Evolutionary conservation across 1,139 yeast genomes (phyloP).

Genomic region (Yamadazyma diddensiae): DNA sequence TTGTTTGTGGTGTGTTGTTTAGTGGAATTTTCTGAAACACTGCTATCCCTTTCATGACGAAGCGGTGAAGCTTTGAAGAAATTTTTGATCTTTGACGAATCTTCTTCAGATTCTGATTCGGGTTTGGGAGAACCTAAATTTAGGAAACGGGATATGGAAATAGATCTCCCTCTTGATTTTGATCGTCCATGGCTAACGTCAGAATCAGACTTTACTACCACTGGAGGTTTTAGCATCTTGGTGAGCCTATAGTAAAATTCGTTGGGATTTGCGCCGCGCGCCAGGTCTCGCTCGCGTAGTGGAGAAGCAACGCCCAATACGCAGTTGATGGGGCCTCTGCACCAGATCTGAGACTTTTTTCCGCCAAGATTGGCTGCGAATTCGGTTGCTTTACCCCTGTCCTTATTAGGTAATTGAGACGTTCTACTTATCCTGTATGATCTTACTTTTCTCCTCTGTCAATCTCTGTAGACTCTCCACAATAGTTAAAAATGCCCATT

Average conservation of each 20-base stretch:
- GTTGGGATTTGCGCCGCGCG: slow-evolving; percentile 1
- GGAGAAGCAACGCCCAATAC: slow-evolving; percentile 1
- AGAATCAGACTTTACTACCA: slow-evolving; percentile 9
- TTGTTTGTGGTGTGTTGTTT: not conserved
- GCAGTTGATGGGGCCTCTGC: too few relatives aligned
- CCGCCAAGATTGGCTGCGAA: too few relatives aligned
- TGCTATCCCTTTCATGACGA: slow-evolving; percentile 1
- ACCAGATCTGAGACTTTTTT: too few relatives aligned
- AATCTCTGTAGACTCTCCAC: too few relatives aligned
- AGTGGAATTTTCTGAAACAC: too few relatives aligned
- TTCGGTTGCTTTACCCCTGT: too few relatives aligned
- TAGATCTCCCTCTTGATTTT: slow-evolving; percentile 10
- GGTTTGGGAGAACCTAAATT: slow-evolving; percentile 4
- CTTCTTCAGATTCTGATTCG: slow-evolving; percentile 5
- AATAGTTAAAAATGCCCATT: too few relatives aligned
- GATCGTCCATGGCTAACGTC: slow-evolving; percentile 6
- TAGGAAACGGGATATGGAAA: slow-evolving; percentile 12
- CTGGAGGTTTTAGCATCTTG: slow-evolving; percentile 14
- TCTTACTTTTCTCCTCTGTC: too few relatives aligned
- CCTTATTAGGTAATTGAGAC: too few relatives aligned
- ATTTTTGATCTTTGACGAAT: slow-evolving; percentile 19
- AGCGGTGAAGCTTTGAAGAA: slow-evolving; percentile 19
- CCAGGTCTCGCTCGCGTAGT: not conserved
- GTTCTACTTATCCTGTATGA: too few relatives aligned
- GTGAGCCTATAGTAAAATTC: not conserved